A percentile compares a stretch with the other conserved stretches of the same genome.
These are phyloP conservation scores for Scutellaria galericulata DNA, from an alignment of 257 asterid species.

Conservation along the genomic window DNA sequence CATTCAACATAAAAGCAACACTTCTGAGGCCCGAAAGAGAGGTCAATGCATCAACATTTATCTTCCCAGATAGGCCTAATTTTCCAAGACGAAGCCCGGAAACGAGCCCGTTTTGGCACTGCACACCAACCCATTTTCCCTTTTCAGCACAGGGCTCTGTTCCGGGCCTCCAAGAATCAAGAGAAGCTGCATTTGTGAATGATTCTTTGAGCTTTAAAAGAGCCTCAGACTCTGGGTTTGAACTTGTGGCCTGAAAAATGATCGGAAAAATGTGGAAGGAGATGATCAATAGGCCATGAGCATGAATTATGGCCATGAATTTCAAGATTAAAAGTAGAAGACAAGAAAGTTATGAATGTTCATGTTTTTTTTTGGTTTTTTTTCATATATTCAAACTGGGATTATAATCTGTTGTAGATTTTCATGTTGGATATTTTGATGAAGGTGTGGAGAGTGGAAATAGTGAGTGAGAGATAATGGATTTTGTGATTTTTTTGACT, in stretches of 20 bases:
- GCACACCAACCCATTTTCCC: constrained; percentile 56
- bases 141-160: constrained; percentile 53
- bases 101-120: constrained; percentile 52
- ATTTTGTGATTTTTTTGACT: constrained; percentile 25
- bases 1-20: constrained; percentile 47
- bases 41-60: constrained; percentile 62
- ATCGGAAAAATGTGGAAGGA: constrained; percentile 36
- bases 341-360: neutral
- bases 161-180: constrained; percentile 70
- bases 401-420: neutral
- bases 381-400: neutral
- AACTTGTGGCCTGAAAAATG: constrained; percentile 24
- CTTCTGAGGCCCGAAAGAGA: constrained; percentile 55
- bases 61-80: constrained; percentile 57
- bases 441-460: neutral
- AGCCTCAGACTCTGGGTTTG: constrained; percentile 59
- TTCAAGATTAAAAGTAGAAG: neutral
- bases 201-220: constrained; percentile 59
- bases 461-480: constrained; percentile 3
- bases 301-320: constrained; percentile 53
- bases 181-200: constrained; percentile 47
- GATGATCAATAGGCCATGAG: constrained; percentile 34
- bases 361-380: constrained; percentile 5
- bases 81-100: constrained; percentile 50
- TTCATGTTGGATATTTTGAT: constrained; percentile 8